Conservation (phyloP, 75 land plant species). For the Sequoiadendron giganteum region DNA sequence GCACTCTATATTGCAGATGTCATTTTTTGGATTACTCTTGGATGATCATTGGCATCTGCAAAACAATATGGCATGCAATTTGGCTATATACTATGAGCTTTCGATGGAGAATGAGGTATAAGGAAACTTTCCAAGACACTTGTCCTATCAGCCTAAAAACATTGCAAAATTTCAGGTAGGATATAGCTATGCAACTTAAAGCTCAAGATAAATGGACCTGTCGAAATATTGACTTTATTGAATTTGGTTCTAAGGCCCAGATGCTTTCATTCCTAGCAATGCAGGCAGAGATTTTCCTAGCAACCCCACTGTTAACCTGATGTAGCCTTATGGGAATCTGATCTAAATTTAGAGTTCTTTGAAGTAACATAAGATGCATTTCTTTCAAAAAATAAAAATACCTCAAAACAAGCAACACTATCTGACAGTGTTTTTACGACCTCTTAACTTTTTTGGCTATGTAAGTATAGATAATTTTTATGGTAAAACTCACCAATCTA, state of each 20-base stretch:
- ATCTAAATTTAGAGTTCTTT: too few species aligned
- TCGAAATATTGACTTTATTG: too few species aligned
- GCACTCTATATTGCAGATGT: not conserved
- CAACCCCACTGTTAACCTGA: not conserved
- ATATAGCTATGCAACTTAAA: not conserved
- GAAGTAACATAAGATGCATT: not conserved
- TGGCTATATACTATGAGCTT: not conserved
- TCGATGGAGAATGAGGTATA: not conserved
- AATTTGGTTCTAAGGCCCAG: not conserved
- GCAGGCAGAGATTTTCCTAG: not conserved
- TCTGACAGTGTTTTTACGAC: not conserved
- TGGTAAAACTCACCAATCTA: conserved; percentile 68
- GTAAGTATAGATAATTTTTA: not conserved
- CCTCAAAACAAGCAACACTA: not conserved
- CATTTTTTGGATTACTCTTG: not conserved
- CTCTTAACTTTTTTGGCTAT: not conserved
- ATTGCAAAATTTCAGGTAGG: not conserved
- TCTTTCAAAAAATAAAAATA: not conserved
- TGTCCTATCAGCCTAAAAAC: not conserved
- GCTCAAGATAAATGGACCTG: not conserved
- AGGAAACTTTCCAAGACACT: not conserved
- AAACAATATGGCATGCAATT: not conserved
- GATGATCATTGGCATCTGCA: not conserved
- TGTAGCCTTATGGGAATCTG: not conserved
- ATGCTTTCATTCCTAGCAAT: not conserved